A percentile compares a stretch with the other conserved stretches of the same genome.
phyloP scores from a whole-genome alignment of 2,329 filamentous ascomycete species.

The Pseudopyrenochaeta lycopersici region DNA sequence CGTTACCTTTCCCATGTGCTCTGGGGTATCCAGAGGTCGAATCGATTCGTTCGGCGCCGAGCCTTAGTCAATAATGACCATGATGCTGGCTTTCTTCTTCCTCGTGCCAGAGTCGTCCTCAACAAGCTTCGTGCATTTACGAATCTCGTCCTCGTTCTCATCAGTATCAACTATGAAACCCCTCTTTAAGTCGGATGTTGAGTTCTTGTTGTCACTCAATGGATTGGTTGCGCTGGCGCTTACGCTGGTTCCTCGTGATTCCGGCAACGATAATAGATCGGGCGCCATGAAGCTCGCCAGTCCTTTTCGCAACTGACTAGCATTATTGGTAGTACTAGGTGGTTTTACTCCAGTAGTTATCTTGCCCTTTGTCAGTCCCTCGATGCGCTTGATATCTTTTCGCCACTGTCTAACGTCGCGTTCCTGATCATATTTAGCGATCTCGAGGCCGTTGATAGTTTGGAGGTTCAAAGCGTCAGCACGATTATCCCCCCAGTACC shows the following conservation, averaged over 20 bases:
- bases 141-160: slow-evolving; percentile 26
- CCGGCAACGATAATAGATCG: slow-evolving; percentile 1
- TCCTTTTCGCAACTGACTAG: neutral
- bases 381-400: slow-evolving; percentile 55
- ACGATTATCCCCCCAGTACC: slow-evolving; percentile 67
- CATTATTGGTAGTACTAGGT: neutral
- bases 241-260: neutral
- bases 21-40: no score
- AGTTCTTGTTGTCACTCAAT: neutral
- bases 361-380: slow-evolving; percentile 34
- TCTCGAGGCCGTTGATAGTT: slow-evolving; percentile 63
- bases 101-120: neutral
- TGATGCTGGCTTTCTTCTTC: slow-evolving; percentile 26
- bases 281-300: slow-evolving; percentile 34
- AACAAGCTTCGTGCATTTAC: slow-evolving; percentile 15
- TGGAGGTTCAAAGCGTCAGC: slow-evolving; percentile 65
- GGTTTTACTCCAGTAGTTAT: neutral
- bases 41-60: slow-evolving; percentile 4
- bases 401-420: slow-evolving; percentile 59
- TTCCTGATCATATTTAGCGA: slow-evolving; percentile 56
- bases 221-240: neutral
- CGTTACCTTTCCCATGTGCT: no score
- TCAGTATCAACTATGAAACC: slow-evolving; percentile 16
- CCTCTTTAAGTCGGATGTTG: slow-evolving; percentile 17
- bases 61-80: slow-evolving; percentile 31